Base-by-base conservation (phyloP, 2,329 filamentous ascomycete genomes). In the Epichloe sylvatica region DNA sequence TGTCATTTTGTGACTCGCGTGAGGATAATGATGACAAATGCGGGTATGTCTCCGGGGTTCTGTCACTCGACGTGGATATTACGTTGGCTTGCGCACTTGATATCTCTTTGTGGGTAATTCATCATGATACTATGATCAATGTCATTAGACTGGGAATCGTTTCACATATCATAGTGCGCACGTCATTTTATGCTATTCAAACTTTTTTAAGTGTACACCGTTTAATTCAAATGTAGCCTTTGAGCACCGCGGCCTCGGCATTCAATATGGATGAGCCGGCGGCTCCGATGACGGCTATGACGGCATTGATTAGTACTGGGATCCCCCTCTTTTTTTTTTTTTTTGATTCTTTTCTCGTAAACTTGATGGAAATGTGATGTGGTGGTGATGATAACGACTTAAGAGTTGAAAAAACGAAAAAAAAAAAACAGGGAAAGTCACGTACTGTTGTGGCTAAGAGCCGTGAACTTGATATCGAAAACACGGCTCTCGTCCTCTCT, bases 261-360 rank as follows among this genome's bases (percentile, higher is more conserved):
- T 97, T 97, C 59, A 97, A 68, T 68, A 97, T 95, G 34, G 87
- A 94, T 2, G 88, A 94, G 11, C 92, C 92, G n/a, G 91, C 90
- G 34, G 92, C 92, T 56, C 91, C 91, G 64, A 98, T 91, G 50
- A 98, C 85, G 53, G 91, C 82, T 80, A 15, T 12, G 9, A 41
- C 3, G 12, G 12, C 13, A 9, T 11, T n/a, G 8, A 38, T 49
- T 45, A 49, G 36, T 30, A 33, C 33, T 37, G 33, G 33, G 15
- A 7, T 8, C 7, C 1, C 3, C 0, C 12, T 6, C 21, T 36
- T 13, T 21, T 35, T 36, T 13, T 37, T 21, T 25, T 7, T 25
- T 25, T 25, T 13, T 33, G 19, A 17, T 45, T 19, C 11, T 35
- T 19, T 13, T 4, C 15, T 6, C 12, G 12, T 15, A 15, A 5